Base-by-base conservation (phyloP, 2,329 filamentous ascomycete species). In the Claviceps cyperi region DNA sequence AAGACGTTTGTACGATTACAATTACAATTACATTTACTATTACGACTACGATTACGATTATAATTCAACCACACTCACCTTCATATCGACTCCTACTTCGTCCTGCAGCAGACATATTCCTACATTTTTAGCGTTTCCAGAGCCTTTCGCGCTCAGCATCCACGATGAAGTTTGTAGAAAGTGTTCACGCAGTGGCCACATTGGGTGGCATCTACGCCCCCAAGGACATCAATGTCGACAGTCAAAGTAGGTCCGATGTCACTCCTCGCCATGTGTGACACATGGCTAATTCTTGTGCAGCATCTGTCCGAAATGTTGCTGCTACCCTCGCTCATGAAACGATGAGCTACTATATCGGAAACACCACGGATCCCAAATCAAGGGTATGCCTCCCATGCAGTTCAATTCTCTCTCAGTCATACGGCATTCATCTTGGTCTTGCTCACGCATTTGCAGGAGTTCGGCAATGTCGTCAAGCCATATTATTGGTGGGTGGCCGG, bases 401-500 rank as follows among this genome's bases (percentile, higher is more conserved):
- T 17, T 15, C 9, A 8, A n/a, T 32, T 32, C 28, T 32, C 28
- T 15, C 6, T 15, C 8, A 13, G 32, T 22, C 17, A 2, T 19
- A 19, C 36, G 9, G 11, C 13, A 19, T 38, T 32, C 40, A 32
- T 9, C 9, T 21, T 1, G 7, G 11, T 14, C 35, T 32, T 6
- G 17, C 15, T 40, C 22, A 38, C 22, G 13, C 21, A 28, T 14
- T 43, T 24, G 4, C 22, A 78, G 64, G 73, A 74, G 8, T 73
- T 82, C 43, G 80, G 74, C 48, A 76, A 84, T 56, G 72, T 89
- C 35, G 78, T 80, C 3, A 63, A 72, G 28, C 83, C 83, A 24
- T 82, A 84, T 59, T 88, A 80, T 67, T 83, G 77, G 77, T 83
- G 80, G 80, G 75, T 81, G 56, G 70, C 72, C 37, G 81, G 81